phyloP scores from a whole-genome alignment of 1,284 basidiomycete genomes.

The Cutaneotrichosporon cavernicola region DNA sequence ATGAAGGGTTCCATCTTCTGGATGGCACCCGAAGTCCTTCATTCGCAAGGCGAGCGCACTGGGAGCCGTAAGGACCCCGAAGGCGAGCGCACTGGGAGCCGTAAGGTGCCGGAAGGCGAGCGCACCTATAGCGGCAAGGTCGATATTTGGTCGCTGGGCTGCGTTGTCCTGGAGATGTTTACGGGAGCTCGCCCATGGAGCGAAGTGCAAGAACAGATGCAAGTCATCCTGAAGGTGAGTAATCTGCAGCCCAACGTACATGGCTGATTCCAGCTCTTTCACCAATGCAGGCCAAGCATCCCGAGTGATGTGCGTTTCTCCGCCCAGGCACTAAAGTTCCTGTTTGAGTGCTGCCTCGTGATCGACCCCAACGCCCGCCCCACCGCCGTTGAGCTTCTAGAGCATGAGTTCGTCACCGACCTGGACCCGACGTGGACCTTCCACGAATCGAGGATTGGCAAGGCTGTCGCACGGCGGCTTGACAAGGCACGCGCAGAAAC shows the following conservation, averaged over 20 bases:
- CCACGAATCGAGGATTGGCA: slow-evolving; percentile 47
- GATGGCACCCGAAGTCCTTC: slow-evolving; percentile 97
- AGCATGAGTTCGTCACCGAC: slow-evolving; percentile 74
- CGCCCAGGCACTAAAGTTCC: slow-evolving; percentile 77
- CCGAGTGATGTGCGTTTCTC: slow-evolving; percentile 77
- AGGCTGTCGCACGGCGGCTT: slow-evolving; percentile 38
- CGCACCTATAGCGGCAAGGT: slow-evolving; percentile 90
- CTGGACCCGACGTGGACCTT: slow-evolving; percentile 73
- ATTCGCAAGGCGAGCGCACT: slow-evolving; percentile 48
- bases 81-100: slow-evolving; percentile 68
- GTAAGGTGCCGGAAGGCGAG: slow-evolving; percentile 63
- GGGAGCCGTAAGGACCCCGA: slow-evolving; percentile 77
- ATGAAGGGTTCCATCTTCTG: slow-evolving; percentile 98
- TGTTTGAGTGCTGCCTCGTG: slow-evolving; percentile 82
- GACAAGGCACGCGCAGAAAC: slow-evolving; percentile 7
- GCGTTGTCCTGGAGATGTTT: slow-evolving; percentile 98
- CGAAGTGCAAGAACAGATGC: slow-evolving; percentile 74
- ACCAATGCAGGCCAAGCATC: slow-evolving; percentile 61
- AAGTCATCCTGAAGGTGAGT: slow-evolving; percentile 76
- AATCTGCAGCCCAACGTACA: not conserved
- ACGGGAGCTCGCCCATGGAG: slow-evolving; percentile 91
- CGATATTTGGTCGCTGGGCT: slow-evolving; percentile 98
- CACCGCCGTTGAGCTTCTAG: slow-evolving; percentile 74
- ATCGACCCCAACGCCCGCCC: slow-evolving; percentile 85
- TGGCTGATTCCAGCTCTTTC: slow-evolving; percentile 54